Evolutionary conservation across 2,329 filamentous ascomycete species (phyloP).

Genomic region (Westerdykella aurantiaca): DNA sequence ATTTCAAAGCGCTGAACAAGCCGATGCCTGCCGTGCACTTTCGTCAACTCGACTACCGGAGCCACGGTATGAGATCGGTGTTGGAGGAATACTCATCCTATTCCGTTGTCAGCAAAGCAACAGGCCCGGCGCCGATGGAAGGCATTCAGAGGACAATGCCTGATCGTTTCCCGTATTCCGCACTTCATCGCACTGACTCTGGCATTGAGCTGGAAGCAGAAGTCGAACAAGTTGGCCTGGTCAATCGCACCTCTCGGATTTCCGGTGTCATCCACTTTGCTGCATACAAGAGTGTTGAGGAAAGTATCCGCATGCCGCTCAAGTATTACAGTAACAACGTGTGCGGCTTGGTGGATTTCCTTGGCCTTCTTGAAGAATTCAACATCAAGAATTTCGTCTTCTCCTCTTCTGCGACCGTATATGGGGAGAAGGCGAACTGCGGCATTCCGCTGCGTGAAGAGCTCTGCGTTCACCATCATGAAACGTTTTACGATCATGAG

Average conservation of each 20-base stretch:
- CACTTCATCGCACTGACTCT: conserved; percentile 26
- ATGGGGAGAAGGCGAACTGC: conserved; percentile 45
- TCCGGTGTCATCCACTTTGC: conserved; percentile 64
- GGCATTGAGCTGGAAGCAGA: conserved; percentile 27
- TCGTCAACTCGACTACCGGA: conserved; percentile 46
- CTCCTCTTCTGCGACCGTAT: conserved; percentile 62
- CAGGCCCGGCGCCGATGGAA: conserved; percentile 2
- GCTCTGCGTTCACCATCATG: conserved; percentile 48
- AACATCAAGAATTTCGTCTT: conserved; percentile 63
- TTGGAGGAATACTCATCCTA: conserved; percentile 40
- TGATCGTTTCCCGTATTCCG: conserved; percentile 22
- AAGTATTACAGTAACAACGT: conserved; percentile 66
- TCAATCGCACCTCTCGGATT: conserved; percentile 46
- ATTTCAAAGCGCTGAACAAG: conserved; percentile 37
- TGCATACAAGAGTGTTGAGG: conserved; percentile 60
- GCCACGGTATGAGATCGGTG: conserved; percentile 38
- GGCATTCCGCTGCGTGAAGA: conserved; percentile 52
- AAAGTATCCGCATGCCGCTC: conserved; percentile 56
- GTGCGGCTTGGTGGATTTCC: conserved; percentile 56
- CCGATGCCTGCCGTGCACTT: conserved; percentile 43
- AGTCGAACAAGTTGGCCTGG: conserved; percentile 12
- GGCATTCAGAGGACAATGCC: conserved; percentile 14
- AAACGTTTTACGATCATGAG: conserved; percentile 41
- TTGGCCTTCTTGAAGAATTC: conserved; percentile 52
- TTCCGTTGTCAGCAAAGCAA: conserved; percentile 16